Evolutionary conservation across 1,139 yeast species (phyloP).

Genomic region (Blastobotrys illinoisensis): DNA sequence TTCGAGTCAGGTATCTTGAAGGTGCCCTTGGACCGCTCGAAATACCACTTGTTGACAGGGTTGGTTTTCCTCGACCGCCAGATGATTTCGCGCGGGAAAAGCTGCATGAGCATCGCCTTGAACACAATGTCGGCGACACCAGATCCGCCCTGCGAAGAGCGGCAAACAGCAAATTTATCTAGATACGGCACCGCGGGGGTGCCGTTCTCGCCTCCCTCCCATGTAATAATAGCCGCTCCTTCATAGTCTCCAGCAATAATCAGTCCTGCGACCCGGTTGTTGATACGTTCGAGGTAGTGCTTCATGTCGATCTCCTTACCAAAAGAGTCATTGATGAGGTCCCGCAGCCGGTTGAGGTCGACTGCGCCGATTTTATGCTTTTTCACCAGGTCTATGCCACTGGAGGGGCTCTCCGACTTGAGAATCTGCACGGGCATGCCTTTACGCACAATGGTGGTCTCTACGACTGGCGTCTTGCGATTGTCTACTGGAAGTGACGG

Average conservation of each 20-base stretch:
- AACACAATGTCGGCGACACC: constrained; percentile 92
- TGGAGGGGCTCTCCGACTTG: constrained; percentile 28
- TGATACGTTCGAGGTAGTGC: constrained; percentile 60
- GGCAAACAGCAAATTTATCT: constrained; percentile 88
- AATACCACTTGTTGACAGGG: constrained; percentile 97
- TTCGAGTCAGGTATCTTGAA: constrained; percentile 46
- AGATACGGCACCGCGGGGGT: constrained; percentile 48
- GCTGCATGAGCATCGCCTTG: constrained; percentile 60
- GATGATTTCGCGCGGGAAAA: constrained; percentile 67
- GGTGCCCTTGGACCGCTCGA: constrained; percentile 81
- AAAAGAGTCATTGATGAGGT: constrained; percentile 73
- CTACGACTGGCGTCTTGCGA: constrained; percentile 53
- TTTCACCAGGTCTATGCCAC: constrained; percentile 40
- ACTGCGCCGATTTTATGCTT: constrained; percentile 46
- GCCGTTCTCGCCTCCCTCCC: constrained; percentile 45
- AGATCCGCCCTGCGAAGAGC: constrained; percentile 78
- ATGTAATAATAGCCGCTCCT: constrained; percentile 89
- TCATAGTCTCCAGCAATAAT: constrained; percentile 91
- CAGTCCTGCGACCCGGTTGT: constrained; percentile 62
- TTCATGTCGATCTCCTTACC: constrained; percentile 59
- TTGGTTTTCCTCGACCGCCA: constrained; percentile 86
- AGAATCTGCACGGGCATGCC: constrained; percentile 64
- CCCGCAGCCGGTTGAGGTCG: constrained; percentile 51
- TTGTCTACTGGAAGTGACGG: constrained; percentile 74
- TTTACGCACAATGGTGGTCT: constrained; percentile 73